Evolutionary conservation across 805 yeast species (phyloP).

Genomic region (Lipomyces oligophaga): DNA sequence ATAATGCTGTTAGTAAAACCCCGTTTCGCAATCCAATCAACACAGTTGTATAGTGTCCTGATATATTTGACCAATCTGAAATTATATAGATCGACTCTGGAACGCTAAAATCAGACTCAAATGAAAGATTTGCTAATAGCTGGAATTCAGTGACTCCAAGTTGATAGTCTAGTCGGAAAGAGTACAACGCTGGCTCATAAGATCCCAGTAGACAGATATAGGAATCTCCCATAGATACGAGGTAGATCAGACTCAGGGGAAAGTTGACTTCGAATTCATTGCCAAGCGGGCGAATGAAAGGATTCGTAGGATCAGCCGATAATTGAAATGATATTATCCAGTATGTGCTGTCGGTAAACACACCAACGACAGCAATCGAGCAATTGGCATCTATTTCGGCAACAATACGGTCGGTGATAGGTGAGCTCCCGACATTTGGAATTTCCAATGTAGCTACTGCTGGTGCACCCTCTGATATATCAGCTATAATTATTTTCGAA

Average conservation of each 20-base stretch:
- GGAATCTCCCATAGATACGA: background rate
- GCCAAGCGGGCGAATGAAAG: background rate
- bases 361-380: conserved; percentile 1
- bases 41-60: too few relatives aligned
- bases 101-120: too few relatives aligned
- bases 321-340: background rate
- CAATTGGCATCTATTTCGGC: conserved; percentile 14
- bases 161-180: background rate
- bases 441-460: background rate
- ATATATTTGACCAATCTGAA: too few relatives aligned
- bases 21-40: conserved; percentile 22
- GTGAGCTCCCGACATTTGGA: background rate
- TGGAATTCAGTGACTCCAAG: background rate
- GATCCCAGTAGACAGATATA: background rate
- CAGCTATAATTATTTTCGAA: conserved; percentile 2
- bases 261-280: background rate
- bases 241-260: background rate
- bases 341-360: background rate
- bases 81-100: too few relatives aligned
- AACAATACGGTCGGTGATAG: background rate
- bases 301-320: background rate
- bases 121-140: too few relatives aligned
- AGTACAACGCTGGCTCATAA: background rate
- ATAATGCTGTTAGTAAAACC: background rate
- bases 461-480: background rate